Evolutionary conservation across 179 eudicot genomes (phyloP), one percentile per base, ranked within the genome.

Genomic region (Beta lomatogona): DNA sequence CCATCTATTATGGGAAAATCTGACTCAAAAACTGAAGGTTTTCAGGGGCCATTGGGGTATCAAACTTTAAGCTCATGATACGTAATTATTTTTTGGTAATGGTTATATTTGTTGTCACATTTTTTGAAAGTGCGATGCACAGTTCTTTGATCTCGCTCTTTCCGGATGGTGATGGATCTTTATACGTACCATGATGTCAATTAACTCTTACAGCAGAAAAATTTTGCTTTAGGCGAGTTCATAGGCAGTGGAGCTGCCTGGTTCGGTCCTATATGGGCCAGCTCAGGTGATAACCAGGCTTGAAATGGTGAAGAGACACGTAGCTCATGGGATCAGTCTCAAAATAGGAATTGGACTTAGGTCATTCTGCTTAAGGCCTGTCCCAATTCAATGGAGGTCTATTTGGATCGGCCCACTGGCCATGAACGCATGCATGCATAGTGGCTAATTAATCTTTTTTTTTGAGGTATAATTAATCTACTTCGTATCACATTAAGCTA

Each of bases 41-140:
- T 71, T 25, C 87, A 86, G 65, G 89, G 92, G 41, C 94, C 88
- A 25, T 16, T 88, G 81, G 99, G 97, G 45, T 94, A 95, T 82
- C 98, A 90, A 86, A 86, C 98, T 60, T 83, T 93, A 60, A 91
- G 95, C 90, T 90, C 88, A 89, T 82, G 71, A 76, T 79, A 75
- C 1, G 9, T 45, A 4, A 28, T 7, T 9, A 13, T 9, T 28
- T 54, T 65, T 80, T 50, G 60, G 71, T 67, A 31, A 60, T 36
- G 25, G 11, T 72, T 53, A 21, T 18, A 10, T 45, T 25, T 50
- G 46, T 46, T 80, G 63, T 21, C 28, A 46, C 12, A 9, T 57
- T 21, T 25, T 53, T n/a, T 15, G 2, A 18, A 25, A 48, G 5
- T 45, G 36, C 61, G 77, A 36, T n/a, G 67, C 71, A 46, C 21